These are phyloP conservation scores for Aureobasidium pullulans DNA, from an alignment of 2,329 filamentous ascomycete genomes.

Conservation along the genomic window DNA sequence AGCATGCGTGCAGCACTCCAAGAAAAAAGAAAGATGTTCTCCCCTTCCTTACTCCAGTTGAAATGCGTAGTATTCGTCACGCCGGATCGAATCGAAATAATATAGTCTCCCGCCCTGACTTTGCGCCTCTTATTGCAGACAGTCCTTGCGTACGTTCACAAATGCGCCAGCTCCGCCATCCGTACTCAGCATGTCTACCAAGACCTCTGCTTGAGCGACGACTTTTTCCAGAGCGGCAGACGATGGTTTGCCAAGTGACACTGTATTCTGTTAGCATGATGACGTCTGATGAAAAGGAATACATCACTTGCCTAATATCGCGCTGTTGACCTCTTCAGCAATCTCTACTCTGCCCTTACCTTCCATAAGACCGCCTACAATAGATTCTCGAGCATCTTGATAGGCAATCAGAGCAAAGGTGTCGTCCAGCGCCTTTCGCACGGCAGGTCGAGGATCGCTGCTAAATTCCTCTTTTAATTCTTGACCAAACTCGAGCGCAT, in stretches of 20 bases:
- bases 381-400: constrained; percentile 66
- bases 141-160: constrained; percentile 52
- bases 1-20: not conserved
- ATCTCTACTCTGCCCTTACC: constrained; percentile 66
- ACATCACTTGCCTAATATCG: constrained; percentile 69
- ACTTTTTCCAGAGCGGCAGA: constrained; percentile 77
- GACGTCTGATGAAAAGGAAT: not conserved
- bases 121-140: not conserved
- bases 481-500: constrained; percentile 73
- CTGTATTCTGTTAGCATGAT: constrained; percentile 42
- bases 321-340: constrained; percentile 89
- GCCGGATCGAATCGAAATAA: not conserved
- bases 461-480: constrained; percentile 70
- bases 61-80: not conserved
- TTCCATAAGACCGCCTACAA: constrained; percentile 72
- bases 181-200: constrained; percentile 64
- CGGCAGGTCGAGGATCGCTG: constrained; percentile 60
- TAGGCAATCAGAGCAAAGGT: constrained; percentile 89
- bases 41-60: not conserved
- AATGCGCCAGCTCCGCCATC: constrained; percentile 78
- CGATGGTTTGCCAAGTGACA: constrained; percentile 82
- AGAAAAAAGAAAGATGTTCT: not conserved
- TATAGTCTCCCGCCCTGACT: not conserved
- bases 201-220: constrained; percentile 75
- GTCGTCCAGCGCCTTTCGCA: constrained; percentile 67